phyloP scores from a whole-genome alignment of 495 filamentous ascomycete genomes.

The Chaetomium cochliodes region DNA sequence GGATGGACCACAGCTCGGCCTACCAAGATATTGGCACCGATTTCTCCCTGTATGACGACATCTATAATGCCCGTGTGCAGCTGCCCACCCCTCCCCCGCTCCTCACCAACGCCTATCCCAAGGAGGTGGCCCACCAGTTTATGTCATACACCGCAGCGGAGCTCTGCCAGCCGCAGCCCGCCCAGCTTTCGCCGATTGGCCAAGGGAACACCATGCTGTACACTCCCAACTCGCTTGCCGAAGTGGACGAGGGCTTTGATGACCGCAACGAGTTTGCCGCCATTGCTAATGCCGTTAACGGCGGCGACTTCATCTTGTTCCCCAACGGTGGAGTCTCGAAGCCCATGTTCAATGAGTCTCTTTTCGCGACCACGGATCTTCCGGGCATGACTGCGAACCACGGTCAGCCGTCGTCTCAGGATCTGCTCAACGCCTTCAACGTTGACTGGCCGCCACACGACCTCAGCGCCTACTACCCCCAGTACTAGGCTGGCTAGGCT shows the following conservation, averaged over 20 bases:
- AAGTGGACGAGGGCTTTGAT: constrained; percentile 51
- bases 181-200: constrained; percentile 60
- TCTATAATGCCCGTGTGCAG: constrained; percentile 52
- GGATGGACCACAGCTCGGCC: constrained; percentile 45
- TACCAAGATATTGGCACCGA: constrained; percentile 48
- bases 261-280: constrained; percentile 37
- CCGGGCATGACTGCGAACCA: constrained; percentile 42
- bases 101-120: constrained; percentile 39
- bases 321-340: constrained; percentile 32
- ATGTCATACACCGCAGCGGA: constrained; percentile 35
- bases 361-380: constrained; percentile 38
- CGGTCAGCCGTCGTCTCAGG: constrained; percentile 45
- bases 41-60: constrained; percentile 54
- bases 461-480: constrained; percentile 31
- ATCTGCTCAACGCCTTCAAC: constrained; percentile 37
- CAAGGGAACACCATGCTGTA: constrained; percentile 65
- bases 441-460: constrained; percentile 46
- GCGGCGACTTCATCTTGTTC: constrained; percentile 39
- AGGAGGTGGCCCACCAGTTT: constrained; percentile 40
- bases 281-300: constrained; percentile 25
- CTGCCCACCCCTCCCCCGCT: constrained; percentile 42
- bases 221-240: constrained; percentile 54
- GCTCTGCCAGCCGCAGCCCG: constrained; percentile 39
- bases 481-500: constrained; percentile 17
- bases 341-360: constrained; percentile 35